These are phyloP conservation scores for Candida sphagnicola DNA, from an alignment of 805 yeast genomes.

Conservation along the genomic window DNA sequence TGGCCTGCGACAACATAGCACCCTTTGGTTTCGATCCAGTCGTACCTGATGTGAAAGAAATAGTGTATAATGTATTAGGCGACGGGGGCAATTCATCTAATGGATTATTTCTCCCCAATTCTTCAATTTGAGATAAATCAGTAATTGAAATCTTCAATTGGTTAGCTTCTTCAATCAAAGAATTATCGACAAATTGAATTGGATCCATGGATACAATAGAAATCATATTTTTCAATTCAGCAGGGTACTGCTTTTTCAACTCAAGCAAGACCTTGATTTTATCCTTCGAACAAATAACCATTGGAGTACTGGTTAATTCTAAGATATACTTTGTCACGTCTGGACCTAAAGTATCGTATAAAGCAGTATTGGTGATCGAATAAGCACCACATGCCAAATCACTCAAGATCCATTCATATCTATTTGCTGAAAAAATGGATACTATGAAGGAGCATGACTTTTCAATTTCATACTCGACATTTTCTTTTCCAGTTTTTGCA, in stretches of 20 bases:
- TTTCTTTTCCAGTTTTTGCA: constrained; percentile 1
- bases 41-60: constrained; percentile 53
- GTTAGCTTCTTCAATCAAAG: constrained; percentile 19
- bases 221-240: constrained; percentile 38
- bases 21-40: constrained; percentile 78
- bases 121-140: constrained; percentile 29
- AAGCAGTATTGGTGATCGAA: constrained; percentile 34
- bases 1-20: constrained; percentile 45
- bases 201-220: constrained; percentile 55
- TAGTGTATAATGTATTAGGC: constrained; percentile 33
- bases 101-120: constrained; percentile 37
- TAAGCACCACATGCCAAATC: constrained; percentile 32
- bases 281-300: constrained; percentile 49
- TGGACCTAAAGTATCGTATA: constrained; percentile 39
- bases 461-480: constrained; percentile 8
- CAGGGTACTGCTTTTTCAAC: constrained; percentile 32
- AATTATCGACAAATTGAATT: constrained; percentile 13
- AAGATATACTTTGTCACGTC: constrained; percentile 31
- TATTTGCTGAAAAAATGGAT: constrained; percentile 30
- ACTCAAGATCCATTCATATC: constrained; percentile 34
- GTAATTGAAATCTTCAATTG: constrained; percentile 19
- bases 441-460: constrained; percentile 27
- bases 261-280: constrained; percentile 47
- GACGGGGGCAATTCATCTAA: constrained; percentile 23
- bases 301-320: constrained; percentile 32